Percentiles rank a stretch among this genome's conserved stretches.
These are phyloP conservation scores for Microbotryomycetes sp. DNA, from an alignment of 1,284 basidiomycete species.

Conservation along the genomic window DNA sequence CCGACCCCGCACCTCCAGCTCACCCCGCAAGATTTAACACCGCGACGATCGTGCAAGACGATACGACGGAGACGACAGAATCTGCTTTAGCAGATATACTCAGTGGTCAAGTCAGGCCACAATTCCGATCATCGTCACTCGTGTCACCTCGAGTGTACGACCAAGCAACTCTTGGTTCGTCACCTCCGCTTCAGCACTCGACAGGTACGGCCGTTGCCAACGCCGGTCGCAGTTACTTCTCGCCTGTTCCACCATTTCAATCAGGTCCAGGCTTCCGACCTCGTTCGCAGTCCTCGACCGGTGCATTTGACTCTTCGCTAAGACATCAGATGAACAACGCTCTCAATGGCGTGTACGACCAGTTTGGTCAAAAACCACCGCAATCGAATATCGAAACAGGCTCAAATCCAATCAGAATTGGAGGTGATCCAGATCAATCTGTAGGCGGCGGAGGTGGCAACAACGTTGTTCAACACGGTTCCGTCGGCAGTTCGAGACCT, in stretches of 20 bases:
- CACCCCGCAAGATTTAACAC: no score
- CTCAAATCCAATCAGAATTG: conserved; percentile 9
- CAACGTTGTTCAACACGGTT: conserved; percentile 1
- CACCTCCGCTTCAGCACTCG: neutral
- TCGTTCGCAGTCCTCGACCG: conserved; percentile 2
- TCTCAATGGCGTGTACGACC: conserved; percentile 3
- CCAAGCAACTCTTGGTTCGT: neutral
- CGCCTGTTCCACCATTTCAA: conserved; percentile 9
- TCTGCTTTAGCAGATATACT: conserved; percentile 33
- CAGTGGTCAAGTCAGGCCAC: conserved; percentile 24
- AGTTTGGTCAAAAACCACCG: conserved; percentile 25
- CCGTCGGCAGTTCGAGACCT: neutral
- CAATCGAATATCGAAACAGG: conserved; percentile 20
- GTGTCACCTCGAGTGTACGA: neutral
- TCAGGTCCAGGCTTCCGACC: neutral
- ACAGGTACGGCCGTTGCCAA: neutral
- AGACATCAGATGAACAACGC: neutral
- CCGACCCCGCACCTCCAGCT: no score
- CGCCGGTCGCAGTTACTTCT: conserved; percentile 20
- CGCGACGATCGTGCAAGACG: neutral
- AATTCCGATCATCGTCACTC: conserved; percentile 20
- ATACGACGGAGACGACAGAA: neutral
- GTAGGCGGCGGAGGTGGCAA: neutral
- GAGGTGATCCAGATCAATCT: conserved; percentile 9
- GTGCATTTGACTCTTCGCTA: neutral